phyloP scores from a whole-genome alignment of 495 filamentous ascomycete species.

The Neurospora sp. region DNA sequence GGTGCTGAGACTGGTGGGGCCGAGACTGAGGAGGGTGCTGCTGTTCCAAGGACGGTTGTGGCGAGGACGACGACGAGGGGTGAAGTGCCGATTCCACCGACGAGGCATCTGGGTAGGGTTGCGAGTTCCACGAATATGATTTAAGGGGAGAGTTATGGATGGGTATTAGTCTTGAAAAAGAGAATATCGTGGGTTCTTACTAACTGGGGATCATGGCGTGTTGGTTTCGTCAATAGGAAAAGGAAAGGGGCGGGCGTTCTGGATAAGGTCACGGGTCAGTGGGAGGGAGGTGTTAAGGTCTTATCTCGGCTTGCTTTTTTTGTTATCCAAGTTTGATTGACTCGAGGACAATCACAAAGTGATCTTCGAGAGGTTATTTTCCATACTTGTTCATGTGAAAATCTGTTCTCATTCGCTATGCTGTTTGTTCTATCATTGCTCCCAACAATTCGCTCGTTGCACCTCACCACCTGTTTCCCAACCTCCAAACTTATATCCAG shows the following conservation, averaged over 20 bases:
- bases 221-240: background rate
- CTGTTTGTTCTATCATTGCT: background rate
- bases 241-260: background rate
- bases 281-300: background rate
- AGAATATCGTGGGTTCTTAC: no score
- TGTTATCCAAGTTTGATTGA: no score
- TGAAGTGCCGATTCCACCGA: background rate
- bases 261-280: background rate
- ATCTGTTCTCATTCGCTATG: background rate
- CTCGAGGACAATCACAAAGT: background rate
- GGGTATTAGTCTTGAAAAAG: no score
- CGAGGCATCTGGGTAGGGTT: background rate
- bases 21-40: slow-evolving; percentile 2
- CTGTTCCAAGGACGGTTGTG: background rate
- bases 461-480: background rate
- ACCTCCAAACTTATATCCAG: background rate
- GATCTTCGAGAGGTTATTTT: background rate
- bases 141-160: background rate
- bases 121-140: background rate
- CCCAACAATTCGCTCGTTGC: background rate
- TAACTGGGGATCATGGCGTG: background rate
- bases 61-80: background rate
- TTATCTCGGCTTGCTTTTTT: background rate
- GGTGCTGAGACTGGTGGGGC: background rate
- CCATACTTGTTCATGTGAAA: background rate